These are phyloP conservation scores for Yarrowia sp. DNA, from an alignment of 805 yeast species.

Conservation along the genomic window DNA sequence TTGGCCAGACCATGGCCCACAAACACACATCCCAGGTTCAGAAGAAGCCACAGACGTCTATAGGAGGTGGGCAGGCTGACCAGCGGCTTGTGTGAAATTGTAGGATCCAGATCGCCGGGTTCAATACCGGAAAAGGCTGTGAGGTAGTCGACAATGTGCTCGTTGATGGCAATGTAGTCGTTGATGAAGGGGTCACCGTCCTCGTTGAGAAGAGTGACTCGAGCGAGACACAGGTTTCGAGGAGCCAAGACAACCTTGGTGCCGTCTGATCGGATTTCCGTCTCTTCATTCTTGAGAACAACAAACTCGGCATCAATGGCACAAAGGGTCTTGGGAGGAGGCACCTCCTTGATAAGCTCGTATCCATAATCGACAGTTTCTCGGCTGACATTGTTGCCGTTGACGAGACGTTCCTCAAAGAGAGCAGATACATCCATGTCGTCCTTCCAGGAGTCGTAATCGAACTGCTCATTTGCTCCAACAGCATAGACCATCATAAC, in stretches of 20 bases:
- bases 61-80: conserved; percentile 85
- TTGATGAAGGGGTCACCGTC: conserved; percentile 86
- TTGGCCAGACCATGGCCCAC: conserved; percentile 93
- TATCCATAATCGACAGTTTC: conserved; percentile 67
- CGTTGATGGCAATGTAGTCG: conserved; percentile 82
- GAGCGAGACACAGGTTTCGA: conserved; percentile 75
- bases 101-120: conserved; percentile 84
- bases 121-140: conserved; percentile 95
- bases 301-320: conserved; percentile 99
- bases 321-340: conserved; percentile 73
- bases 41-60: conserved; percentile 84
- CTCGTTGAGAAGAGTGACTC: conserved; percentile 81
- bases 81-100: conserved; percentile 66
- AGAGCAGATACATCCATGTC: conserved; percentile 68
- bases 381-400: conserved; percentile 57
- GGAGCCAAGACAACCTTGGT: conserved; percentile 74
- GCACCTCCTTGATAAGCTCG: conserved; percentile 77
- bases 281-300: conserved; percentile 73
- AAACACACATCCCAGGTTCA: conserved; percentile 88
- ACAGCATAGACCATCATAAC: conserved; percentile 69
- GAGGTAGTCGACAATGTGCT: conserved; percentile 75
- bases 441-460: conserved; percentile 57
- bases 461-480: conserved; percentile 50
- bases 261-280: conserved; percentile 80
- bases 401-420: conserved; percentile 76